These are phyloP conservation scores for Chaetomium fimeti DNA, from an alignment of 495 filamentous ascomycete species.

Conservation along the genomic window DNA sequence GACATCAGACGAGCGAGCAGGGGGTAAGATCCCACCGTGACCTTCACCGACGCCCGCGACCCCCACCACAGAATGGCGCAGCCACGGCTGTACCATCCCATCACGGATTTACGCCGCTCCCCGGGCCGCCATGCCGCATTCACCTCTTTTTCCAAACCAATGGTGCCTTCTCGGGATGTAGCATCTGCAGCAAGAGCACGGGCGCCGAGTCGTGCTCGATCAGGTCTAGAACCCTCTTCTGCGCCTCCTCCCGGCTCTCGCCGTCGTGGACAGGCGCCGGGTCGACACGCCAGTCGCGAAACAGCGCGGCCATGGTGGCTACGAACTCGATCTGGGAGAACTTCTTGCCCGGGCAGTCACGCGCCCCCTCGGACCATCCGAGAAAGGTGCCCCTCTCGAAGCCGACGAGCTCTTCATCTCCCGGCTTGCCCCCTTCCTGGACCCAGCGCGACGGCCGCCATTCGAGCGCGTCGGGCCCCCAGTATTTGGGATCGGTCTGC, in stretches of 20 bases:
- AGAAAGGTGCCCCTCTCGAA: neutral
- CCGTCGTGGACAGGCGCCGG: neutral
- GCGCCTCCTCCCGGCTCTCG: neutral
- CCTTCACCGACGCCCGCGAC: too few relatives aligned
- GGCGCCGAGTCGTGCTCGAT: neutral
- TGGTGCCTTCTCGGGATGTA: neutral
- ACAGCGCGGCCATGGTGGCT: neutral
- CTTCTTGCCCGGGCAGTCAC: neutral
- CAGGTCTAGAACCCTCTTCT: neutral
- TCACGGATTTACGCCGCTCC: too few relatives aligned
- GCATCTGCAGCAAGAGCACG: neutral
- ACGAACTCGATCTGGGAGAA: neutral
- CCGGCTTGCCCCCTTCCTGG: neutral
- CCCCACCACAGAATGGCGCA: too few relatives aligned
- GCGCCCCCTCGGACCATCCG: slow-evolving; percentile 7
- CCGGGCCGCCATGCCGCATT: too few relatives aligned
- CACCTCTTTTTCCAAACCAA: neutral
- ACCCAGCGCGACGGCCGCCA: slow-evolving; percentile 2
- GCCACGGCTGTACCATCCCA: too few relatives aligned
- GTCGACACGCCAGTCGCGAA: slow-evolving; percentile 1
- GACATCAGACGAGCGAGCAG: too few relatives aligned
- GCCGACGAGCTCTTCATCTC: neutral
- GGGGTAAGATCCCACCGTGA: too few relatives aligned
- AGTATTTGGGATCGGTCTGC: neutral
- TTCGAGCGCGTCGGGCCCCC: neutral